Conservation (phyloP, 345 rosid species). For the Eucalyptus tenuipes region DNA sequence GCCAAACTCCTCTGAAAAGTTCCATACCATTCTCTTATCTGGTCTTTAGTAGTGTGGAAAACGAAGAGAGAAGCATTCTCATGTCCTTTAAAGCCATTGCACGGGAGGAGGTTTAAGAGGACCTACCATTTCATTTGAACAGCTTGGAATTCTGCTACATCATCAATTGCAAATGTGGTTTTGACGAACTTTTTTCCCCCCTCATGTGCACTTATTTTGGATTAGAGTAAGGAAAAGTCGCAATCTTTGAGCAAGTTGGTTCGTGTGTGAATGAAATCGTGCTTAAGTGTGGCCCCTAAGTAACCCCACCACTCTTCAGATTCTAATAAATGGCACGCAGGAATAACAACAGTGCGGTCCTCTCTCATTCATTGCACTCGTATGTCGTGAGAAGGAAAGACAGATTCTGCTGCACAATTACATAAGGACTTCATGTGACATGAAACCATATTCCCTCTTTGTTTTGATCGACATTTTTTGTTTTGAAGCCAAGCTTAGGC, state of each 20-base stretch:
- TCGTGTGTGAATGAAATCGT: not conserved
- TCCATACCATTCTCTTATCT: not conserved
- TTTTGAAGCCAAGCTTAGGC: not conserved
- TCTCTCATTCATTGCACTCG: not conserved
- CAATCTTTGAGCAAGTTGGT: not conserved
- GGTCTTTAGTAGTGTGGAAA: not conserved
- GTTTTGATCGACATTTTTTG: not conserved
- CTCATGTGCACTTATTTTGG: not conserved
- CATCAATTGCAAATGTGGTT: not conserved
- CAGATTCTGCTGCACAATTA: not conserved
- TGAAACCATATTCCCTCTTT: not conserved
- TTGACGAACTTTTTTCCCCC: not conserved
- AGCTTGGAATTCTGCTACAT: conserved; percentile 1
- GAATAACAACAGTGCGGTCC: not conserved
- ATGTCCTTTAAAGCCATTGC: not conserved
- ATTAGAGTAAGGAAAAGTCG: not conserved
- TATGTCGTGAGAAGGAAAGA: not conserved
- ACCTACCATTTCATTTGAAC: conserved; percentile 5
- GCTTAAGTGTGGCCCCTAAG: not conserved
- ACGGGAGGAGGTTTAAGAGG: conserved; percentile 3
- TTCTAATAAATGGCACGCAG: not conserved
- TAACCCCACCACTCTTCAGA: not conserved
- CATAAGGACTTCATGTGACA: not conserved
- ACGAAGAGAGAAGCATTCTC: not conserved
- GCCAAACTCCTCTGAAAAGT: not conserved